These are phyloP conservation scores for Fusarium sp. DNA, from an alignment of 2,329 filamentous ascomycete species.

Conservation along the genomic window DNA sequence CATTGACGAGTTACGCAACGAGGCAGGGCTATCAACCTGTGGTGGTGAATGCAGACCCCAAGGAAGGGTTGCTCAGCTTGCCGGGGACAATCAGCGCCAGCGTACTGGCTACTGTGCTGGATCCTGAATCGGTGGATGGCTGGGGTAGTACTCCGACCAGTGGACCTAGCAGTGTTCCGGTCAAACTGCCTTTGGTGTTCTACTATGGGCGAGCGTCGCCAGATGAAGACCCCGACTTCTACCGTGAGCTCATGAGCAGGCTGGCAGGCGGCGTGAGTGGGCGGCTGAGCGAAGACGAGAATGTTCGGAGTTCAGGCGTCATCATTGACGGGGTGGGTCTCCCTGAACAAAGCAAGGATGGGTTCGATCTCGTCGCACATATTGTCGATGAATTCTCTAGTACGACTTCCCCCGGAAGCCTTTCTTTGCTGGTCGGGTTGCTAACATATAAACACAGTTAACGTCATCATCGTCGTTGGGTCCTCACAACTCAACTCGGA, in stretches of 20 bases:
- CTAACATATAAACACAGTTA: constrained; percentile 75
- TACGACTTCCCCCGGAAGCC: constrained; percentile 40
- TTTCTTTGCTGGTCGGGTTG: not conserved
- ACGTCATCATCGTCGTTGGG: constrained; percentile 86
- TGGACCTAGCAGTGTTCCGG: constrained; percentile 88
- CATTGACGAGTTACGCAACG: constrained; percentile 84
- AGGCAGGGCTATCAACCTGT: constrained; percentile 82
- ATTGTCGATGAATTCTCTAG: constrained; percentile 73
- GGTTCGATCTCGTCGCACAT: constrained; percentile 85
- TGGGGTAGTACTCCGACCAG: constrained; percentile 94
- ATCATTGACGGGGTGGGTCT: constrained; percentile 88
- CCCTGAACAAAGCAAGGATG: constrained; percentile 75
- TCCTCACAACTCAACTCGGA: constrained; percentile 83
- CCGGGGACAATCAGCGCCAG: constrained; percentile 88
- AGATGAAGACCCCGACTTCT: constrained; percentile 81
- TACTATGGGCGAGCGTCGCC: constrained; percentile 84
- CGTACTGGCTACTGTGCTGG: constrained; percentile 89
- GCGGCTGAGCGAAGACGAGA: constrained; percentile 82
- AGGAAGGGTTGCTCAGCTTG: constrained; percentile 83
- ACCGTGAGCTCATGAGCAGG: constrained; percentile 80
- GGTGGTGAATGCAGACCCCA: constrained; percentile 87
- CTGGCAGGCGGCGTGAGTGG: constrained; percentile 85
- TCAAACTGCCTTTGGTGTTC: constrained; percentile 93
- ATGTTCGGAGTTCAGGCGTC: constrained; percentile 81
- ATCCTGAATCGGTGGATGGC: constrained; percentile 83